Evolutionary conservation across 768 basidiomycete species (phyloP).

Genomic region (Chalciporus chontae): DNA sequence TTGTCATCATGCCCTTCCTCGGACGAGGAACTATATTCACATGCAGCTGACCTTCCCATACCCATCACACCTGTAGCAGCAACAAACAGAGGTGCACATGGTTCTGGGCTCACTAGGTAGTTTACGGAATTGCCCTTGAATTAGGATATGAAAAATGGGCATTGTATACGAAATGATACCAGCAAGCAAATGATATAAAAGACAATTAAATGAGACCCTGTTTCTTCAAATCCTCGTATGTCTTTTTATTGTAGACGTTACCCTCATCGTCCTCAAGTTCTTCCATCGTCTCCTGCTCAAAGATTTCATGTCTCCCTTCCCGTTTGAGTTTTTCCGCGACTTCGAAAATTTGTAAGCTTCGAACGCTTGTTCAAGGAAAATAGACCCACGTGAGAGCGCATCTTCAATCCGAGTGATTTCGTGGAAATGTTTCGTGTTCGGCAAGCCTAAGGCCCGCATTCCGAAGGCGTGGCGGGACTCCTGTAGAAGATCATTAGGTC

Average conservation of each 20-base stretch:
- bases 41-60: slow-evolving; percentile 66
- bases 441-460: slow-evolving; percentile 94
- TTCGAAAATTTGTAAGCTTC: slow-evolving; percentile 28
- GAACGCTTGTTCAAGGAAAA: not conserved
- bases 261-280: slow-evolving; percentile 98
- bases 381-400: slow-evolving; percentile 80
- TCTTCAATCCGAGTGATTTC: slow-evolving; percentile 98
- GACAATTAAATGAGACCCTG: slow-evolving; percentile 76
- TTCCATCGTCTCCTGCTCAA: slow-evolving; percentile 92
- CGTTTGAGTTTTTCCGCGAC: slow-evolving; percentile 97
- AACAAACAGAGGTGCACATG: slow-evolving; percentile 2
- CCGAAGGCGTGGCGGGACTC: slow-evolving; percentile 97
- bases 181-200: not conserved
- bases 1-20: slow-evolving; percentile 75
- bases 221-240: slow-evolving; percentile 96
- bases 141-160: slow-evolving; percentile 1
- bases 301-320: slow-evolving; percentile 93
- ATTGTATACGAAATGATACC: slow-evolving; percentile 3
- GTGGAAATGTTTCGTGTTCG: slow-evolving; percentile 98
- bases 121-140: not conserved
- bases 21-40: slow-evolving; percentile 79
- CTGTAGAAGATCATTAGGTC: slow-evolving; percentile 36
- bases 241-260: slow-evolving; percentile 97
- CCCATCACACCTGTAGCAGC: slow-evolving; percentile 50
- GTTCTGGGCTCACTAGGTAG: slow-evolving; percentile 11